Conservation (phyloP, 2,329 filamentous ascomycete species). For the Xylaria sp. region DNA sequence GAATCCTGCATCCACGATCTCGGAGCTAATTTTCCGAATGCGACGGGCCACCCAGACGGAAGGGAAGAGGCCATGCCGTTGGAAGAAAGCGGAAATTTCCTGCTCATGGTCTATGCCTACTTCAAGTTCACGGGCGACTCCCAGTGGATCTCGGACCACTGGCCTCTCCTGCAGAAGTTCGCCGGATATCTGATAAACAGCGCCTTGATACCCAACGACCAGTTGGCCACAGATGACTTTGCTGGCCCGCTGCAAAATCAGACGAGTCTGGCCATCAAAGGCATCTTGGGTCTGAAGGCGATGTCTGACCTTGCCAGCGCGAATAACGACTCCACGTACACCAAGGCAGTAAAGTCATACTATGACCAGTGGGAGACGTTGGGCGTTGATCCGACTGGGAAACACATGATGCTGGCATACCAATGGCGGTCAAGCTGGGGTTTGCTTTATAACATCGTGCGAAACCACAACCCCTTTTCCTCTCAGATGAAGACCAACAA, state of each 20-base stretch:
- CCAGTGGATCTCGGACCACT: conserved; percentile 43
- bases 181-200: conserved; percentile 66
- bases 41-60: conserved; percentile 65
- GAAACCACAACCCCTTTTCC: background rate
- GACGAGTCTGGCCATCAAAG: conserved; percentile 71
- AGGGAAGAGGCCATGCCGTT: conserved; percentile 68
- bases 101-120: conserved; percentile 58
- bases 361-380: conserved; percentile 25
- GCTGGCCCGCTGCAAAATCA: conserved; percentile 66
- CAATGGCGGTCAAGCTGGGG: conserved; percentile 28
- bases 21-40: conserved; percentile 64
- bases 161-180: conserved; percentile 63
- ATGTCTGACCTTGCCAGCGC: conserved; percentile 58
- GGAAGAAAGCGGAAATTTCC: conserved; percentile 67
- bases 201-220: conserved; percentile 60
- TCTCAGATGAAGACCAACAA: background rate
- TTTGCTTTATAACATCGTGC: conserved; percentile 16
- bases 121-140: conserved; percentile 29
- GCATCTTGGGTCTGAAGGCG: conserved; percentile 71
- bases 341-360: conserved; percentile 40
- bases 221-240: conserved; percentile 71
- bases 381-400: conserved; percentile 22
- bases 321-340: conserved; percentile 52
- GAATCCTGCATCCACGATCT: conserved; percentile 71
- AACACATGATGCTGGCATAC: conserved; percentile 29